Evolutionary conservation across 2,329 filamentous ascomycete species (phyloP).

Genomic region (Aspergillus unguis): DNA sequence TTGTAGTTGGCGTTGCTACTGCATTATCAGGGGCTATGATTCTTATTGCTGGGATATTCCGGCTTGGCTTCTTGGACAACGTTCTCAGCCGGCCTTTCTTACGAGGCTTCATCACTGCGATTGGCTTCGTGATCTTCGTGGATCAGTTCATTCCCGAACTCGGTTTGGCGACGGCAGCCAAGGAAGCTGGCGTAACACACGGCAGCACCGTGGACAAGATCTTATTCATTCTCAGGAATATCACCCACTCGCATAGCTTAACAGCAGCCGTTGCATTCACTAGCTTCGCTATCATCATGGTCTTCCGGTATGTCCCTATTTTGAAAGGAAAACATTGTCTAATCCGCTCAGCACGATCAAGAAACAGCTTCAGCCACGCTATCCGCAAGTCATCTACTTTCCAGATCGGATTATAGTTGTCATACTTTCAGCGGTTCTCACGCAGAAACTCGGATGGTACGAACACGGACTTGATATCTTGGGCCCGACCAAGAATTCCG

Average conservation of each 20-base stretch:
- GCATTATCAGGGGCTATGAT: slow-evolving; percentile 86
- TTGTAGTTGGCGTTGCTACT: slow-evolving; percentile 82
- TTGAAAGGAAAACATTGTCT: slow-evolving; percentile 8
- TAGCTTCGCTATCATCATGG: slow-evolving; percentile 84
- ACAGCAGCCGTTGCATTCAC: slow-evolving; percentile 73
- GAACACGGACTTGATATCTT: slow-evolving; percentile 76
- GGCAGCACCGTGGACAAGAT: slow-evolving; percentile 86
- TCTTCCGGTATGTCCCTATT: slow-evolving; percentile 63
- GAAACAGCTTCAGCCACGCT: slow-evolving; percentile 71
- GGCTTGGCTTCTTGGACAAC: slow-evolving; percentile 89
- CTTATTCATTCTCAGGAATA: slow-evolving; percentile 69
- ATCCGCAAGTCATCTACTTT: slow-evolving; percentile 77
- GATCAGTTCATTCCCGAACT: slow-evolving; percentile 92
- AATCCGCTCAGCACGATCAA: slow-evolving; percentile 66
- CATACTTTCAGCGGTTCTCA: slow-evolving; percentile 74
- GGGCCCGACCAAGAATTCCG: slow-evolving; percentile 71
- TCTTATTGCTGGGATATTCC: slow-evolving; percentile 76
- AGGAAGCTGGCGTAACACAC: slow-evolving; percentile 63
- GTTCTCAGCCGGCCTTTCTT: slow-evolving; percentile 90
- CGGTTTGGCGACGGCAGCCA: slow-evolving; percentile 67
- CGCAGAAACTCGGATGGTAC: slow-evolving; percentile 76
- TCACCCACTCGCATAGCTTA: slow-evolving; percentile 64
- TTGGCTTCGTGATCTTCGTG: slow-evolving; percentile 92
- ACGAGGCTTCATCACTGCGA: slow-evolving; percentile 92
- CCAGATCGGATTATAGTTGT: slow-evolving; percentile 91